Evolutionary conservation across 2,329 filamentous ascomycete genomes (phyloP).

Genomic region (Talaromyces marneffei): DNA sequence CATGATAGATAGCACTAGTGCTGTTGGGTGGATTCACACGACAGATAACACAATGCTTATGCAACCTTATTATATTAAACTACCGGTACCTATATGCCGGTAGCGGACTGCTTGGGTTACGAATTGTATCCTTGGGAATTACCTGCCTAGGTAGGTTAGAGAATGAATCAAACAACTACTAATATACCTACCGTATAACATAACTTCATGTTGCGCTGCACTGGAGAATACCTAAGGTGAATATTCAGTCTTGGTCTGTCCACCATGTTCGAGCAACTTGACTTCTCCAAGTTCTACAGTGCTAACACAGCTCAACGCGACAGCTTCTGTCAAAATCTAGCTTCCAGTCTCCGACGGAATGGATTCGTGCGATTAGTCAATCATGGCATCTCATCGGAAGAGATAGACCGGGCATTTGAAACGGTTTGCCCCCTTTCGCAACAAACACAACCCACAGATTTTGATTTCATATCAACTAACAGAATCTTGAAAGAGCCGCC

Average conservation of each 20-base stretch:
- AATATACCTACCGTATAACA: too few species aligned
- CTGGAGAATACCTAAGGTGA: not conserved
- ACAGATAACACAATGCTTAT: not conserved
- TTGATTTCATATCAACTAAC: too few species aligned
- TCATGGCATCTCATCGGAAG: constrained; percentile 8
- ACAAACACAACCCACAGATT: too few species aligned
- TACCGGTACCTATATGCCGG: too few species aligned
- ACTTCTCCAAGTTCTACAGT: not conserved
- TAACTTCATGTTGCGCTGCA: not conserved
- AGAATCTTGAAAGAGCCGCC: constrained; percentile 6
- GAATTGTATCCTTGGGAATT: too few species aligned
- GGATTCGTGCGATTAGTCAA: constrained; percentile 13
- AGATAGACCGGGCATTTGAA: constrained; percentile 8
- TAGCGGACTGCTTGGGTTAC: too few species aligned
- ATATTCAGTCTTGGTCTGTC: not conserved
- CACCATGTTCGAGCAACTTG: constrained; percentile 2
- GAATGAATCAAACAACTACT: too few species aligned
- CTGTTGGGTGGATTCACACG: not conserved
- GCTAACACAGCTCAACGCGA: not conserved
- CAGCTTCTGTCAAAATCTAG: not conserved
- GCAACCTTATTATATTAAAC: too few species aligned
- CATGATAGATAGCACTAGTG: too few species aligned
- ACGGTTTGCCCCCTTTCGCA: not conserved
- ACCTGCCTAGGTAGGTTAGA: too few species aligned
- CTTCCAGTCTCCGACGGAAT: constrained; percentile 2